A percentile compares a stretch with the other conserved stretches of the same genome.
These are phyloP conservation scores for Calonectria henricotiae DNA, from an alignment of 2,329 filamentous ascomycete genomes.

Conservation along the genomic window DNA sequence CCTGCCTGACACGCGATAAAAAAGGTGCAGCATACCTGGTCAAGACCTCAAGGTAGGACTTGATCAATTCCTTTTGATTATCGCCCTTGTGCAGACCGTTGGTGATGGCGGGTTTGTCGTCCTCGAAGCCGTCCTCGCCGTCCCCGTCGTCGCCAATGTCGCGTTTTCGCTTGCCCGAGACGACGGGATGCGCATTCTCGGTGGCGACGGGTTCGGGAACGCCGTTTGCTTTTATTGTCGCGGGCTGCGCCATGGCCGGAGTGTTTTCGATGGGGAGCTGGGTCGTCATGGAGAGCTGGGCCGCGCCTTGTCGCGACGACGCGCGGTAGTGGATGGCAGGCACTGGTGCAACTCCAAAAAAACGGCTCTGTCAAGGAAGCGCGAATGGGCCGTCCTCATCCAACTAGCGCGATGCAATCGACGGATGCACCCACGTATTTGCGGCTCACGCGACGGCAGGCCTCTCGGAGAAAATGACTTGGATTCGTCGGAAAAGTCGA, in stretches of 20 bases:
- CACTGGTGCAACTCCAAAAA: constrained; percentile 62
- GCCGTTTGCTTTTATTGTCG: constrained; percentile 62
- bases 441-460: constrained; percentile 47
- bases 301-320: constrained; percentile 63
- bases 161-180: constrained; percentile 73
- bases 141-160: constrained; percentile 64
- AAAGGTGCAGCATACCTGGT: constrained; percentile 56
- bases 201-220: constrained; percentile 57
- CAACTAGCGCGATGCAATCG: constrained; percentile 55
- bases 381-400: constrained; percentile 55
- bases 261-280: constrained; percentile 48
- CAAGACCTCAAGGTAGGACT: constrained; percentile 59
- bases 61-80: constrained; percentile 58
- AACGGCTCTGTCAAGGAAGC: constrained; percentile 58
- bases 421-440: constrained; percentile 47
- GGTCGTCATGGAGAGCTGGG: constrained; percentile 52
- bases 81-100: constrained; percentile 51
- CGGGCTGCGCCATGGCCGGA: constrained; percentile 62
- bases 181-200: constrained; percentile 54
- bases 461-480: constrained; percentile 46
- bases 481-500: constrained; percentile 44
- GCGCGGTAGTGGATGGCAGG: constrained; percentile 59
- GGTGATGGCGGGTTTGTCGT: constrained; percentile 48
- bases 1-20: constrained; percentile 26
- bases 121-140: constrained; percentile 53